Conservation (phyloP, 169 alveolate species). For the Fabrea salina region DNA sequence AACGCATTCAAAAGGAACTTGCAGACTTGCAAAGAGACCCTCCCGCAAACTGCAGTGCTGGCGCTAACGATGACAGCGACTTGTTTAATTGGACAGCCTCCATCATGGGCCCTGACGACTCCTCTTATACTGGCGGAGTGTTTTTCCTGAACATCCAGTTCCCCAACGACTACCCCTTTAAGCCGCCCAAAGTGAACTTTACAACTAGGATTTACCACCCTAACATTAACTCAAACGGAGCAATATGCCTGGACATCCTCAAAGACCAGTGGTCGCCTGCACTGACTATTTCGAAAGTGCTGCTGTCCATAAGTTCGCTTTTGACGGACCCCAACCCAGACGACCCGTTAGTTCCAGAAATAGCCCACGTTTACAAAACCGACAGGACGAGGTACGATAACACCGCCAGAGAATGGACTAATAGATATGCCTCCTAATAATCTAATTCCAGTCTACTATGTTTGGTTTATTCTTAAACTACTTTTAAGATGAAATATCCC, state of each 20-base stretch:
- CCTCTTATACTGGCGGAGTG: slow-evolving; percentile 98
- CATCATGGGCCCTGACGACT: slow-evolving; percentile 98
- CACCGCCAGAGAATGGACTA: slow-evolving; percentile 98
- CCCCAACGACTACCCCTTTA: slow-evolving; percentile 99
- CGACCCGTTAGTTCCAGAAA: slow-evolving; percentile 99
- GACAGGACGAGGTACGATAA: slow-evolving; percentile 94
- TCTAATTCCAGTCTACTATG: not conserved
- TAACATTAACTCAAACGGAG: slow-evolving; percentile 95
- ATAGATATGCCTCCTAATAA: slow-evolving; percentile 92
- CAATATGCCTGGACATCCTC: slow-evolving; percentile 97
- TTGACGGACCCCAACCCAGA: slow-evolving; percentile 98
- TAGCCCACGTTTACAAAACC: slow-evolving; percentile 96
- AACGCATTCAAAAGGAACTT: slow-evolving; percentile 93
- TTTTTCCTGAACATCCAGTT: slow-evolving; percentile 96
- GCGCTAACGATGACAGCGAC: slow-evolving; percentile 95
- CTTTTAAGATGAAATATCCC: not conserved
- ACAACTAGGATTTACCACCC: slow-evolving; percentile 99
- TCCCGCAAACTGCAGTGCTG: slow-evolving; percentile 99
- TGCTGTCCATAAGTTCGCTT: slow-evolving; percentile 95
- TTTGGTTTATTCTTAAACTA: not conserved
- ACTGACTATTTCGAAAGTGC: slow-evolving; percentile 96
- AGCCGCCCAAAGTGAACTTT: slow-evolving; percentile 98
- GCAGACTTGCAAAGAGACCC: slow-evolving; percentile 97
- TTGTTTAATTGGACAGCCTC: slow-evolving; percentile 99
- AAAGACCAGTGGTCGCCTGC: slow-evolving; percentile 99